Evolutionary conservation across 2,329 filamentous ascomycete species (phyloP).

Genomic region (Pyrenophora seminiperda): DNA sequence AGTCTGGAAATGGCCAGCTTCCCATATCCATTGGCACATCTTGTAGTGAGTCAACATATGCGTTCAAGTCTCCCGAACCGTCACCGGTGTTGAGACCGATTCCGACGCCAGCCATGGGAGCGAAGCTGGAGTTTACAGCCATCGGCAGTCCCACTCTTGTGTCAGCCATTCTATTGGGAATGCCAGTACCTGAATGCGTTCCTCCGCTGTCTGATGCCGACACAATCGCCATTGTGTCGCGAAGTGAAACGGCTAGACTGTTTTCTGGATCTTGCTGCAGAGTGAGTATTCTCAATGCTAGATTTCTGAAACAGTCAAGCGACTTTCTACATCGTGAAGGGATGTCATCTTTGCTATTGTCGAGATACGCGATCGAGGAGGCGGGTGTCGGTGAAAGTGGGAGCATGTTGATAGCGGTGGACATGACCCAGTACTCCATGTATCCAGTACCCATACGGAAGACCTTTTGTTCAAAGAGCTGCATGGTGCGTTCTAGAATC

Average conservation of each 20-base stretch:
- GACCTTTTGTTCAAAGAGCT: conserved; percentile 42
- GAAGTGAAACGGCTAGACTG: conserved; percentile 27
- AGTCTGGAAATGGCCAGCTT: conserved; percentile 43
- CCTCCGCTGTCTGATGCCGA: conserved; percentile 17
- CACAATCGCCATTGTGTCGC: conserved; percentile 23
- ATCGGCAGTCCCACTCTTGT: background rate
- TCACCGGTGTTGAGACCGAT: conserved; percentile 6
- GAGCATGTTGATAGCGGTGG: conserved; percentile 39
- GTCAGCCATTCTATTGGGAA: conserved; percentile 1
- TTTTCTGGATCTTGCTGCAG: conserved; percentile 37
- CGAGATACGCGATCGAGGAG: conserved; percentile 26
- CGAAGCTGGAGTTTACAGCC: conserved; percentile 8
- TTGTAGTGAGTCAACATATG: conserved; percentile 29
- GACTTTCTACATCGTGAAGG: conserved; percentile 32
- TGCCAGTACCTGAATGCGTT: conserved; percentile 4
- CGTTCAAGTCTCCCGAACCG: conserved; percentile 13
- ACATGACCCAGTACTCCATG: conserved; percentile 45
- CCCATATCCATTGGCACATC: conserved; percentile 38
- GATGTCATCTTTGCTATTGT: conserved; percentile 21
- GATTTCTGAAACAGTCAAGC: conserved; percentile 32
- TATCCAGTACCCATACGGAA: conserved; percentile 45
- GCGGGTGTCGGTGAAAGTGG: conserved; percentile 25
- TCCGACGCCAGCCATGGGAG: conserved; percentile 12
- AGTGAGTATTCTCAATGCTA: conserved; percentile 38
- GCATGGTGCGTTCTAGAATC: conserved; percentile 36